Percentiles rank a stretch among this genome's conserved stretches.
phyloP scores from a whole-genome alignment of 2,329 filamentous ascomycete species.

The Botrytis sinoallii region DNA sequence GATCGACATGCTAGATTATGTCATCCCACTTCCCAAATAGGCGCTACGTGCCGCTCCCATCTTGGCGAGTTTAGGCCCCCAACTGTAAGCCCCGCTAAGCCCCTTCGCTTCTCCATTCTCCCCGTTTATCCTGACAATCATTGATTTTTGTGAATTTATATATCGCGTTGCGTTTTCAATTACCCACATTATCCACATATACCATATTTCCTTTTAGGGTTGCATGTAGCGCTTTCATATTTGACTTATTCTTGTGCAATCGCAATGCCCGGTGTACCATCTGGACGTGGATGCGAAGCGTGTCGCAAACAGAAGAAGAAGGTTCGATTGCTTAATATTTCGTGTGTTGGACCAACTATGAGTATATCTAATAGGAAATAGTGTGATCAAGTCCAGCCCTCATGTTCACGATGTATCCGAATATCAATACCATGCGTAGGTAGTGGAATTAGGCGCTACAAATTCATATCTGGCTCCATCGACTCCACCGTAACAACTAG shows the following conservation, averaged over 20 bases:
- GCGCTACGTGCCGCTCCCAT: neutral
- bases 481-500: neutral
- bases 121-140: too few species aligned
- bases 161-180: neutral
- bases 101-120: neutral
- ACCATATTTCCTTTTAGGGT: neutral
- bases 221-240: neutral
- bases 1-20: constrained; percentile 1
- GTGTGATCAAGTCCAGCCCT: neutral
- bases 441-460: neutral
- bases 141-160: neutral
- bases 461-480: neutral
- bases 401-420: neutral
- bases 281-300: constrained; percentile 49
- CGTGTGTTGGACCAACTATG: neutral
- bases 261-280: constrained; percentile 51
- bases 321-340: constrained; percentile 36
- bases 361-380: neutral
- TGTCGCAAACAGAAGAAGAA: constrained; percentile 54
- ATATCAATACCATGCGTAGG: neutral
- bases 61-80: neutral
- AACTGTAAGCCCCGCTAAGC: neutral
- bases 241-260: neutral
- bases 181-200: neutral
- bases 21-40: constrained; percentile 2